Conservation (phyloP, 805 yeast species). For the Nakazawaea molendinolei region DNA sequence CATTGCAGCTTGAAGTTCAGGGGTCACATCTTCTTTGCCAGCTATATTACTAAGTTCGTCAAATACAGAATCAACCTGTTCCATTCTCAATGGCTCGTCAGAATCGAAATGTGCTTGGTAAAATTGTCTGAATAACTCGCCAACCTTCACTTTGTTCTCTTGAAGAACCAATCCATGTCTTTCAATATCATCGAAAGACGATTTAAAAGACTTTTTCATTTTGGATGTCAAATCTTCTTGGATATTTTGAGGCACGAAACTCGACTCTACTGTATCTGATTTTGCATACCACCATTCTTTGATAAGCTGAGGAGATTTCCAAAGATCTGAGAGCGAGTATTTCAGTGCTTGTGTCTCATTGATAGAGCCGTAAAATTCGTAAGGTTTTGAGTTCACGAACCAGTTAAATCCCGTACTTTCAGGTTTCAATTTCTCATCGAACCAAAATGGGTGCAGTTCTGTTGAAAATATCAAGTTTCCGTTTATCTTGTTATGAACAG, state of each 20-base stretch:
- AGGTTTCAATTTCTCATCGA: slow-evolving; percentile 28
- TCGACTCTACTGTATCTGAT: neutral
- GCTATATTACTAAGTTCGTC: no score
- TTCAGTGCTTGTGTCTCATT: no score
- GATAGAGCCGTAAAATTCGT: neutral
- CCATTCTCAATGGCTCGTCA: no score
- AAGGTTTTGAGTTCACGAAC: slow-evolving; percentile 15
- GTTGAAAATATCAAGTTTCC: slow-evolving; percentile 58
- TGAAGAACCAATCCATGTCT: no score
- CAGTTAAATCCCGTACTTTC: slow-evolving; percentile 8
- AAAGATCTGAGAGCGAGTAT: neutral
- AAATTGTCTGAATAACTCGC: no score
- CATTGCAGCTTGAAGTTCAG: no score
- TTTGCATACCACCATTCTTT: slow-evolving; percentile 9
- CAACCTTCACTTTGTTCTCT: no score
- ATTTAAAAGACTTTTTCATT: neutral
- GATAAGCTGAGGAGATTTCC: neutral
- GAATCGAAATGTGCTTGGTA: no score
- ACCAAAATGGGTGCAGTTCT: slow-evolving; percentile 91
- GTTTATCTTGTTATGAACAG: slow-evolving; percentile 27
- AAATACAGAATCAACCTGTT: no score
- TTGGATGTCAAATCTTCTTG: neutral
- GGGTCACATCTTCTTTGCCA: no score
- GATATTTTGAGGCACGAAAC: no score
- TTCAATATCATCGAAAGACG: neutral